Base-by-base conservation (phyloP, 768 basidiomycete genomes). In the Termitomyces sp. region DNA sequence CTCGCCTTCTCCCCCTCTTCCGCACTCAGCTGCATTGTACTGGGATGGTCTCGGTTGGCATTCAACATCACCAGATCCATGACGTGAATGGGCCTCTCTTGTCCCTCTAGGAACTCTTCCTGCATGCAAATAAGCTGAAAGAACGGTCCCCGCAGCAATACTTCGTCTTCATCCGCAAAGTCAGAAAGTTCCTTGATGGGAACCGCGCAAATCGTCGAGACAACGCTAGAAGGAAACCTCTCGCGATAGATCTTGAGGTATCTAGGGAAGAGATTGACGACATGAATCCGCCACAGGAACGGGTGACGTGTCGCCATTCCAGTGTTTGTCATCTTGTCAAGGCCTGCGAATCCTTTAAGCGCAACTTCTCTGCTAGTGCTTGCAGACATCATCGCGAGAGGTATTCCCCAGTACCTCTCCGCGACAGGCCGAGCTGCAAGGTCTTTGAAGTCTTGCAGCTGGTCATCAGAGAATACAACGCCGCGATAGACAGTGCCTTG, bases 1-100 rank as follows among this genome's bases (percentile, higher is more conserved):
- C 64, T 65, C 15, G 60, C 64, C 28, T 60, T 59, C 11, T 62
- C 60, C 4, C 64, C 61, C 24, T 59, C 58, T 39, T 48, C 61
- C 20, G 13, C 12, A 40, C 54, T 42, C 24, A 65, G 64, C 20
- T 62, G 48, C 64, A 62, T 62, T 15, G 60, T 65, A 48, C 60
- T 65, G 4, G 64, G 64, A 36, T 65, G 64, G 45, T 65, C 64
- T 11, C 64, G 64, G 44, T 65, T 65, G 32, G 58, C 32, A 36
- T 65, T 65, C 33, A 65, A 35, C 64, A 65, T 65, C 28, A 65
- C 61, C 58, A 65, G 36, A 24, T 65, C 64, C 58, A 65, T 65
- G 18, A 65, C 64, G 24, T 62, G 60, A 16, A 65, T 46, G 5
- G 63, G 56, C 24, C 22, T 46, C 35, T 62, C 61, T 7, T 52